Evolutionary conservation across 352 stramenopile genomes (phyloP).

Genomic region (Phytophthora crassamura): DNA sequence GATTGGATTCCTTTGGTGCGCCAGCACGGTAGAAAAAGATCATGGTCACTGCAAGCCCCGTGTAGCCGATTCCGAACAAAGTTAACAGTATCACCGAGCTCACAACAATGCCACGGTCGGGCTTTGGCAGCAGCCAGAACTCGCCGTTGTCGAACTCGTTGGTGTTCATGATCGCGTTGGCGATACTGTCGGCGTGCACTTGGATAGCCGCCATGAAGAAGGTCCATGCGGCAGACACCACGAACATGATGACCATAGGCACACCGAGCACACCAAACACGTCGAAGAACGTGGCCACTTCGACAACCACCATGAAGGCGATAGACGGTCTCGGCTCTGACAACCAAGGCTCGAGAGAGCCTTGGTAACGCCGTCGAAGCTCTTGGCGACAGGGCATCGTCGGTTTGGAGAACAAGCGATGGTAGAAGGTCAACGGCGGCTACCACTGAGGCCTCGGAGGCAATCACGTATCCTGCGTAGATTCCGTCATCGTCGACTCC

Average conservation of each 20-base stretch:
- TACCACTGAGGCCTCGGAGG: not conserved
- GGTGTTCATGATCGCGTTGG: constrained; percentile 40
- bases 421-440: not conserved
- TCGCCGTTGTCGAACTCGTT: constrained; percentile 38
- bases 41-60: constrained; percentile 35
- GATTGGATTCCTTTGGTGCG: not conserved
- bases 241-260: constrained; percentile 38
- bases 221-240: constrained; percentile 31
- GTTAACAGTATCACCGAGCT: constrained; percentile 21
- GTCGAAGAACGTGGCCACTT: constrained; percentile 21
- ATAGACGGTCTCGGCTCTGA: not conserved
- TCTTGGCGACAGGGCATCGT: constrained; percentile 5
- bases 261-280: constrained; percentile 39
- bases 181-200: constrained; percentile 22
- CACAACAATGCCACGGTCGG: constrained; percentile 16
- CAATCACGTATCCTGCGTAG: not conserved
- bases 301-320: not conserved
- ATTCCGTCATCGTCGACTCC: not conserved
- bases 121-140: constrained; percentile 42
- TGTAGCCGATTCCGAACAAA: constrained; percentile 30
- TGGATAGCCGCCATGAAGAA: constrained; percentile 39
- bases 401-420: constrained; percentile 7
- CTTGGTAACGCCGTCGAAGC: not conserved
- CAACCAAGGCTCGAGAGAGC: not conserved
- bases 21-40: constrained; percentile 23